Conservation (phyloP, 108 stramenopile genomes). For the Poteriospumella lacustris region DNA sequence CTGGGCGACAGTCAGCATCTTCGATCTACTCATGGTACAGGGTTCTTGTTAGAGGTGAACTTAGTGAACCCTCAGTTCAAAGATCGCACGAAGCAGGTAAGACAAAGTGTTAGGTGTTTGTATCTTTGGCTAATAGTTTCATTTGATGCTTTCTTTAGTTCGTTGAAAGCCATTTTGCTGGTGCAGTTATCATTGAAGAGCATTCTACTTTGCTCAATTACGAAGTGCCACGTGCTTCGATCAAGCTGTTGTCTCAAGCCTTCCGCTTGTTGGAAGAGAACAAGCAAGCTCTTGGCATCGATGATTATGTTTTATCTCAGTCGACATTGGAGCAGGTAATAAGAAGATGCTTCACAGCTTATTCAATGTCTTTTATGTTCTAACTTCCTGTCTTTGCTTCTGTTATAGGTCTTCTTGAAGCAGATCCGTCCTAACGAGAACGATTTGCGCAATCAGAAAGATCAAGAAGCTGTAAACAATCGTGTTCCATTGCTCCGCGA, state of each 20-base stretch:
- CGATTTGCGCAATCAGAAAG: background rate
- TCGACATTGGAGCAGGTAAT: slow-evolving; percentile 23
- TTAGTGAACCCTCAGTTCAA: background rate
- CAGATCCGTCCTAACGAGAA: slow-evolving; percentile 12
- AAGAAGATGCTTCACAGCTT: too few species aligned
- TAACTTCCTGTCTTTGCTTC: too few species aligned
- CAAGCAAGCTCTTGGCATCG: slow-evolving; percentile 8
- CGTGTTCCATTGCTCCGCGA: background rate
- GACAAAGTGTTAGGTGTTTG: too few species aligned
- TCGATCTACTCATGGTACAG: slow-evolving; percentile 25
- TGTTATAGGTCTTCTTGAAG: slow-evolving; percentile 30
- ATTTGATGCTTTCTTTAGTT: too few species aligned
- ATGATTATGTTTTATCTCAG: slow-evolving; percentile 24
- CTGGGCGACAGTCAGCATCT: slow-evolving; percentile 27
- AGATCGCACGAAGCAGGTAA: background rate
- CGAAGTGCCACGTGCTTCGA: slow-evolving; percentile 2
- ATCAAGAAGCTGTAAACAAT: background rate
- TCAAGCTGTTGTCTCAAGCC: background rate
- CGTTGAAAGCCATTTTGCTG: background rate
- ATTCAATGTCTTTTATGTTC: too few species aligned
- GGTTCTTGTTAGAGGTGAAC: slow-evolving; percentile 3
- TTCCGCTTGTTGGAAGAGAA: background rate
- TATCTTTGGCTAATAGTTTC: too few species aligned
- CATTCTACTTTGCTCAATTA: slow-evolving; percentile 22
- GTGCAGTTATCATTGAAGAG: slow-evolving; percentile 22